Percentiles rank a stretch among this genome's conserved stretches.
Conservation (phyloP, 495 filamentous ascomycete species). For the Emericellopsis terricola region DNA sequence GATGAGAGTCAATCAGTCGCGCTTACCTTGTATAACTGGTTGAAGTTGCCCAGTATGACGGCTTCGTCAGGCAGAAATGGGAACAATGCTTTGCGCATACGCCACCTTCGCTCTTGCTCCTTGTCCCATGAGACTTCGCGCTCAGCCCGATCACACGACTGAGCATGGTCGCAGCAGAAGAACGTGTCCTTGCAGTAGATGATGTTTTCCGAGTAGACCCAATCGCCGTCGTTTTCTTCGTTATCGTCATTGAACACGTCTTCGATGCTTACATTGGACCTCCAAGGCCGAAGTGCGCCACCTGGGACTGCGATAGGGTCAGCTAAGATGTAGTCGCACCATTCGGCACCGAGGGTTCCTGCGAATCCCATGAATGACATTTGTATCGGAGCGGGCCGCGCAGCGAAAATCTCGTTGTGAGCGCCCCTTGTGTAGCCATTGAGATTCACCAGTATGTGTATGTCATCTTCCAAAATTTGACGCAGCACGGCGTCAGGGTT, state of each 20-base stretch:
- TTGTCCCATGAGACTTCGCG: slow-evolving; percentile 58
- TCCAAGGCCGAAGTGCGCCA: slow-evolving; percentile 60
- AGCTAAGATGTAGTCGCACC: slow-evolving; percentile 95
- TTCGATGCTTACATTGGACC: slow-evolving; percentile 52
- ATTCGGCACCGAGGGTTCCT: slow-evolving; percentile 88
- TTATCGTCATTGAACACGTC: slow-evolving; percentile 55
- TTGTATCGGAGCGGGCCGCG: slow-evolving; percentile 84
- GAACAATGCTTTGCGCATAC: slow-evolving; percentile 90
- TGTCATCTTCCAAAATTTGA: slow-evolving; percentile 81
- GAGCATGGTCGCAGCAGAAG: slow-evolving; percentile 95
- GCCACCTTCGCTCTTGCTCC: slow-evolving; percentile 71
- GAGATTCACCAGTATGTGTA: slow-evolving; percentile 92
- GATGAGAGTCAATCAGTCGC: background rate
- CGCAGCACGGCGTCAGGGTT: slow-evolving; percentile 67
- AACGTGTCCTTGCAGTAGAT: slow-evolving; percentile 92
- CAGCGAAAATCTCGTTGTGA: slow-evolving; percentile 95
- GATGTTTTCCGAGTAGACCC: slow-evolving; percentile 96
- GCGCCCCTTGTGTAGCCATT: slow-evolving; percentile 96
- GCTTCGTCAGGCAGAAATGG: slow-evolving; percentile 65
- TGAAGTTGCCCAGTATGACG: slow-evolving; percentile 95
- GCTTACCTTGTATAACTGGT: slow-evolving; percentile 90
- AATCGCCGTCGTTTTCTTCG: slow-evolving; percentile 44
- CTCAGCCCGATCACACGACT: slow-evolving; percentile 72
- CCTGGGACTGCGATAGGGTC: slow-evolving; percentile 75
- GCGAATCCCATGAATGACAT: slow-evolving; percentile 99